A percentile compares a stretch with the other conserved stretches of the same genome.
Evolutionary conservation across 495 filamentous ascomycete genomes (phyloP).

Genomic region (Hypoxylon trugodes): DNA sequence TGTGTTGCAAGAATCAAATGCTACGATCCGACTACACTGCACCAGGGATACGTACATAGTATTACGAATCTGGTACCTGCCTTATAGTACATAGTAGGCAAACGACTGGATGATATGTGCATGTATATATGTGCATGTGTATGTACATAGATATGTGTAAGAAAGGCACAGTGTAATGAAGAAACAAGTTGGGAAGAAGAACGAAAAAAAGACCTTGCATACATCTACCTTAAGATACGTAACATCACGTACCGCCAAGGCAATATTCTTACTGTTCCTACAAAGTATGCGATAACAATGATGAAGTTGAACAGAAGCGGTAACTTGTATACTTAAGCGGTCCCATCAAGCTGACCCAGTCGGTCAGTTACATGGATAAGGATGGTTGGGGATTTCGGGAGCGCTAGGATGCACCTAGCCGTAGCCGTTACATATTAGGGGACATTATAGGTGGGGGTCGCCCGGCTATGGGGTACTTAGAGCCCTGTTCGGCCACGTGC

Average conservation of each 20-base stretch:
- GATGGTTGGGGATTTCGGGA: constrained; percentile 25
- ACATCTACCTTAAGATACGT: not conserved
- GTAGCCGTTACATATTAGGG: constrained; percentile 15
- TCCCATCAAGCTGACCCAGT: constrained; percentile 24
- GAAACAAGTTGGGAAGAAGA: not conserved
- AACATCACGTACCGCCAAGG: too few relatives aligned
- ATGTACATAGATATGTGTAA: too few relatives aligned
- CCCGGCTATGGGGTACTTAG: constrained; percentile 16
- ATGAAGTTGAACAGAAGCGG: not conserved
- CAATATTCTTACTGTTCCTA: constrained; percentile 1
- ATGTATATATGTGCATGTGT: too few relatives aligned
- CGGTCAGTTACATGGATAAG: constrained; percentile 19
- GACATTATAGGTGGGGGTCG: constrained; percentile 13
- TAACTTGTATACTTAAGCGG: not conserved
- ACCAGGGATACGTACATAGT: not conserved
- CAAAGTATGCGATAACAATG: not conserved
- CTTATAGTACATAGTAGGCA: too few relatives aligned
- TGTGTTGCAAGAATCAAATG: constrained; percentile 21
- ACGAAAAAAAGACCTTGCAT: not conserved
- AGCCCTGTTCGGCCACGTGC: constrained; percentile 35
- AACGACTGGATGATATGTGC: too few relatives aligned
- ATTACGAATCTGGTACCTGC: not conserved
- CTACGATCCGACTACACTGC: constrained; percentile 11
- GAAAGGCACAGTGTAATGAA: not conserved
- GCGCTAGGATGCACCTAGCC: constrained; percentile 32